Base-by-base conservation (phyloP, 192 early-diverging fungal genomes). In the Pecoramyces ruminantium region DNA sequence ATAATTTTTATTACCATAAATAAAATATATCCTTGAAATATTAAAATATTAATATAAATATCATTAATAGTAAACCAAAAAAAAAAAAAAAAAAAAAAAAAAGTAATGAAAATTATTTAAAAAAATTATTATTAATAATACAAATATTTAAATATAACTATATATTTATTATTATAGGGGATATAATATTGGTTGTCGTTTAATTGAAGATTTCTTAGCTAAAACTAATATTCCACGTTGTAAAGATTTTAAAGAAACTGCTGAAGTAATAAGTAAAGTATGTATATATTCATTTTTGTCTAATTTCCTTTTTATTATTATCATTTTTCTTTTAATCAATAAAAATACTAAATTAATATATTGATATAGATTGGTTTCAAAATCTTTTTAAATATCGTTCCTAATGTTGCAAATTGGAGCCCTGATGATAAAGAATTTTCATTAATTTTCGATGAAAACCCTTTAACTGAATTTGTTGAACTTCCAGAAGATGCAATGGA, bases 151-250 rank as follows among this genome's bases (percentile, higher is more conserved):
- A 29, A 29, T 78, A 38, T 39, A 12, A 16, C 1, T 81, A 8
- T 25, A 16, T 29, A 27, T 18, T 5, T 83, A 38, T 27, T 17
- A 25, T 15, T 85, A 38, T 12, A 95, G 94, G 94, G 98, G 98
- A 30, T 98, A 99, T 86, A 98, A 96, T 83, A 99, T 99, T 80
- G 98, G 98, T 29, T 89, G 91, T 30, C 91, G 96, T 4, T 85
- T 99, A 79, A 96, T 98, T 82, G 98, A 99, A 82, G 98, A 99
- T 83, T 95, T 98, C 79, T 85, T 99, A 58, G 95, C 98, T n/a
- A 86, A 92, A 81, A 88, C 93, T 2, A 88, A 85, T 78, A 86
- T 91, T 67, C 90, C 88, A 51, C 94, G 97, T 78, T 99, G 98
- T 86, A 84, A 90, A 29, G 94, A 95, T 83, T 94, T 99, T 82